A percentile compares a stretch with the other conserved stretches of the same genome.
phyloP scores from a whole-genome alignment of 2,329 filamentous ascomycete species.

The Scedosporium boydii region DNA sequence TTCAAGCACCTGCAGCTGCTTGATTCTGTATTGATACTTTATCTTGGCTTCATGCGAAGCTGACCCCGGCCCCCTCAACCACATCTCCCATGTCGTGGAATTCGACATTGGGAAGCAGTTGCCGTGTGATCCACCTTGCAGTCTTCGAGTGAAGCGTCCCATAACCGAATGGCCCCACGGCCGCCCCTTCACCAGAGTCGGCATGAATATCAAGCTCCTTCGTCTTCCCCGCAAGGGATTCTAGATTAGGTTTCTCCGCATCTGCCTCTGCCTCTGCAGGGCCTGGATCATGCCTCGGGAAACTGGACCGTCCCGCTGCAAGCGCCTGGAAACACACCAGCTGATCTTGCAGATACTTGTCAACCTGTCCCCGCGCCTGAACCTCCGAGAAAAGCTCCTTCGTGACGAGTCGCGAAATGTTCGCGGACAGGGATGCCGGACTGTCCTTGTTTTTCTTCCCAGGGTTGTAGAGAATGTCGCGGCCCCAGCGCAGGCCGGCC shows the following conservation, averaged over 20 bases:
- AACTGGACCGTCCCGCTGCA: slow-evolving; percentile 39
- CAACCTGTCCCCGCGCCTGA: slow-evolving; percentile 34
- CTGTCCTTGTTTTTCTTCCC: slow-evolving; percentile 28
- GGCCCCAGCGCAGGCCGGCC: slow-evolving; percentile 34
- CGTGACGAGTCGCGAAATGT: slow-evolving; percentile 36
- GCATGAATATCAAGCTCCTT: slow-evolving; percentile 17
- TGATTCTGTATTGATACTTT: not conserved
- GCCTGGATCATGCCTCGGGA: slow-evolving; percentile 22
- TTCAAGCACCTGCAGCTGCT: not conserved
- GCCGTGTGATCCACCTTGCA: slow-evolving; percentile 48
- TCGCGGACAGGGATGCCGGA: slow-evolving; percentile 18
- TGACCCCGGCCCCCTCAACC: slow-evolving; percentile 35
- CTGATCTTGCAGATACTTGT: slow-evolving; percentile 52
- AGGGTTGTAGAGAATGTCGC: slow-evolving; percentile 31
- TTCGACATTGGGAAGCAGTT: slow-evolving; percentile 36
- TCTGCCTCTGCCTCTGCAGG: slow-evolving; percentile 6
- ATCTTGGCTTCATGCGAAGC: not conserved
- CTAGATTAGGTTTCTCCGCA: not conserved
- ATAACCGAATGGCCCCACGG: slow-evolving; percentile 41
- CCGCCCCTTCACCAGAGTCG: slow-evolving; percentile 31
- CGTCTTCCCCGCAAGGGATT: slow-evolving; percentile 18
- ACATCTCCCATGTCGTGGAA: slow-evolving; percentile 43
- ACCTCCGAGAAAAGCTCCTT: slow-evolving; percentile 36
- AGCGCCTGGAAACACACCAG: slow-evolving; percentile 51
- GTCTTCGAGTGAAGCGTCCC: slow-evolving; percentile 48